phyloP scores from a whole-genome alignment of 352 stramenopile genomes.

The Pythium guiyangense region DNA sequence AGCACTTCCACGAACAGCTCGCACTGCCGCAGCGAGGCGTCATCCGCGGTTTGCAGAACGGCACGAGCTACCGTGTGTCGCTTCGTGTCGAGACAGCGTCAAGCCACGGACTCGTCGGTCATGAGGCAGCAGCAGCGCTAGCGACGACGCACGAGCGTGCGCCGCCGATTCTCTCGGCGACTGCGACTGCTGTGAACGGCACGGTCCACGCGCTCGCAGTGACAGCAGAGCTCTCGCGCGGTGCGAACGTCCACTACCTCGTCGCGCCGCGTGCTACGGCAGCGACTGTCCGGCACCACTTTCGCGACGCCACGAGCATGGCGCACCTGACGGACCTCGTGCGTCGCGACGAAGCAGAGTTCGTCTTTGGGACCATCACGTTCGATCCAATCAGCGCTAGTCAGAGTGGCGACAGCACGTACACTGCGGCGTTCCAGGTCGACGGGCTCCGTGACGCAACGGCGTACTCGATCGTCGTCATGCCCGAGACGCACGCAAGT shows the following conservation, averaged over 20 bases:
- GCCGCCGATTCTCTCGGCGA: conserved; percentile 33
- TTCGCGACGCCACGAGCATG: conserved; percentile 30
- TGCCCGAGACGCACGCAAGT: conserved; percentile 62
- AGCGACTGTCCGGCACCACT: conserved; percentile 17
- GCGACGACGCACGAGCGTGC: conserved; percentile 45
- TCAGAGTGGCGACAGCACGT: no score
- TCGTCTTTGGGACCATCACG: conserved; percentile 18
- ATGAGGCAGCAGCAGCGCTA: conserved; percentile 11
- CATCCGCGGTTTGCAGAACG: conserved; percentile 38
- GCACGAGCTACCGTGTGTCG: conserved; percentile 38
- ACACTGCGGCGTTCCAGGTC: conserved; percentile 30
- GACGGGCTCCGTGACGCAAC: conserved; percentile 38
- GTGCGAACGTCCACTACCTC: conserved; percentile 57
- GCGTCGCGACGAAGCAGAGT: conserved; percentile 8
- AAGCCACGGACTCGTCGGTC: conserved; percentile 50
- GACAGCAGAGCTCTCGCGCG: conserved; percentile 28
- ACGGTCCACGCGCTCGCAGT: conserved; percentile 44
- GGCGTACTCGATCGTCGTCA: conserved; percentile 44
- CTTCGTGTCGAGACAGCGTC: conserved; percentile 42
- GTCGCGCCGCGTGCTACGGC: conserved; percentile 7
- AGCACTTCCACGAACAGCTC: conserved; percentile 24
- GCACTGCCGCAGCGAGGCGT: conserved; percentile 22
- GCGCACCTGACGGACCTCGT: conserved; percentile 24
- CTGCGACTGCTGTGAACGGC: conserved; percentile 31
- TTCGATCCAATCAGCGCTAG: background rate